Evolutionary conservation across 2,329 filamentous ascomycete genomes (phyloP).

Genomic region (Elsinoe batatas): DNA sequence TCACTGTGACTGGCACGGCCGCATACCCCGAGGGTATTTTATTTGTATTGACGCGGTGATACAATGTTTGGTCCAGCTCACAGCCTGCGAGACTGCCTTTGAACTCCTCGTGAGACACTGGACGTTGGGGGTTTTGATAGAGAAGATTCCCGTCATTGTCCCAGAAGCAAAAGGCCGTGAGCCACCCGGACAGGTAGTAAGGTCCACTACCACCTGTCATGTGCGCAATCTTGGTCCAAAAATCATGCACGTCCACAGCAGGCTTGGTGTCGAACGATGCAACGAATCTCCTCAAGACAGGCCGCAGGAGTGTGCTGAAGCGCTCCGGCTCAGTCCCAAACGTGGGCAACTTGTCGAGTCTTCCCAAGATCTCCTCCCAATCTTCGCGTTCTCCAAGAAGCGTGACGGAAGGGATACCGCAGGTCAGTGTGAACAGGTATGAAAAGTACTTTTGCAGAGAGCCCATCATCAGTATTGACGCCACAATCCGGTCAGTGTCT

Average conservation of each 20-base stretch:
- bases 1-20: conserved; percentile 27
- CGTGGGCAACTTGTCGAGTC: conserved; percentile 37
- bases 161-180: not conserved
- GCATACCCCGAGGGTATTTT: conserved; percentile 24
- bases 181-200: conserved; percentile 32
- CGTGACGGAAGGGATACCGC: conserved; percentile 45
- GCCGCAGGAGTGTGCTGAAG: not conserved
- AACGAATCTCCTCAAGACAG: not conserved
- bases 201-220: conserved; percentile 27
- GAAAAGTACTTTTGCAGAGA: conserved; percentile 38
- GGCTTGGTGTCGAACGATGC: conserved; percentile 33
- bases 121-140: not conserved
- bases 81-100: not conserved
- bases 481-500: conserved; percentile 33
- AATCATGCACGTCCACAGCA: conserved; percentile 26
- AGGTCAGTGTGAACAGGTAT: conserved; percentile 26
- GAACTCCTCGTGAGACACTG: not conserved
- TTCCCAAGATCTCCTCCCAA: conserved; percentile 35
- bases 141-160: not conserved
- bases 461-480: conserved; percentile 40
- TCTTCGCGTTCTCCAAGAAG: conserved; percentile 40
- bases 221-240: conserved; percentile 35
- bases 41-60: conserved; percentile 26
- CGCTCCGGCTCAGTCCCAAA: not conserved
- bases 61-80: not conserved